phyloP scores from a whole-genome alignment of 257 asterid genomes.

The Capsicum rhomboideum region DNA sequence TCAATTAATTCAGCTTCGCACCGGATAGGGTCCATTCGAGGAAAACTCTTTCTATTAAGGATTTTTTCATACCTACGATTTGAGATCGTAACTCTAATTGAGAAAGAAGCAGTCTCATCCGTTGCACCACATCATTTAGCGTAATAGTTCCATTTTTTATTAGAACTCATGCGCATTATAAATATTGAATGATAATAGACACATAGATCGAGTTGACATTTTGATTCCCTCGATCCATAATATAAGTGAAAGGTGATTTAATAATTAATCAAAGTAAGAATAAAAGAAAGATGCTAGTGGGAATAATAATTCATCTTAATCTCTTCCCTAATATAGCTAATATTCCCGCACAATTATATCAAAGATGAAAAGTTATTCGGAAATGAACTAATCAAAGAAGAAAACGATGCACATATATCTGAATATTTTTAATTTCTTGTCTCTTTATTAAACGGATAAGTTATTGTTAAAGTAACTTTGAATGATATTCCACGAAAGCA shows the following conservation, averaged over 20 bases:
- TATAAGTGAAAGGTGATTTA: neutral
- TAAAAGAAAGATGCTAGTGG: neutral
- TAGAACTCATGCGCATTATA: neutral
- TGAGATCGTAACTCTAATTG: neutral
- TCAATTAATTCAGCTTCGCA: neutral
- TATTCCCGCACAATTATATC: neutral
- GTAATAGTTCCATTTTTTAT: neutral
- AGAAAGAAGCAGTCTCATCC: neutral
- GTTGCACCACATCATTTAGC: fast-evolving
- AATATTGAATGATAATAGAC: neutral
- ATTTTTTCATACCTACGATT: neutral
- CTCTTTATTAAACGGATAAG: neutral
- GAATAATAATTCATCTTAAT: neutral
- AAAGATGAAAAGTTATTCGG: neutral
- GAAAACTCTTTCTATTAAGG: neutral
- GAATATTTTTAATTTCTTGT: neutral
- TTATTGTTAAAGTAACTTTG: neutral
- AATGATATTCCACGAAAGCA: neutral
- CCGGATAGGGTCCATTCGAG: neutral
- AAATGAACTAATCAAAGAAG: too few relatives aligned
- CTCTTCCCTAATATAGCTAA: neutral
- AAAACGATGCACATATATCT: neutral
- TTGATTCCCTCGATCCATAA: neutral
- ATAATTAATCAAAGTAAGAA: neutral
- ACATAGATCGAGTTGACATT: neutral